A percentile compares a stretch with the other conserved stretches of the same genome.
Conservation (phyloP, 192 early-diverging fungal genomes). For the Gigaspora rosea region DNA sequence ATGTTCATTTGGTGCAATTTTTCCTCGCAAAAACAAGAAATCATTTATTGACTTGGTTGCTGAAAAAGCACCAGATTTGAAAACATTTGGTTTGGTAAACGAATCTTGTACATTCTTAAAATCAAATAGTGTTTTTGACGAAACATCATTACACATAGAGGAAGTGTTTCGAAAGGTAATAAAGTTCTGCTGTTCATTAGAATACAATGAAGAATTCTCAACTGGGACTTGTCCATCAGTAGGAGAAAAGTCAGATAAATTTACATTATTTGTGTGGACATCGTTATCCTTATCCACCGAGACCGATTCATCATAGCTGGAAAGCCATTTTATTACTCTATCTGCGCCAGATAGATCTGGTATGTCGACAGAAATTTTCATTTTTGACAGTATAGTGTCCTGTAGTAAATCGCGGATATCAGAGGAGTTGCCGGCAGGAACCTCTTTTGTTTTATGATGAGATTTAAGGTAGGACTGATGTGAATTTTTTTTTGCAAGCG, state of each 20-base stretch:
- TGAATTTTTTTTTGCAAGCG: neutral
- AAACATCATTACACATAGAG: too few relatives aligned
- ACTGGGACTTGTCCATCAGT: too few relatives aligned
- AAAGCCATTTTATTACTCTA: too few relatives aligned
- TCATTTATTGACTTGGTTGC: conserved; percentile 25
- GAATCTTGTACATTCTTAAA: neutral
- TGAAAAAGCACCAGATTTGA: neutral
- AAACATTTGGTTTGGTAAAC: neutral
- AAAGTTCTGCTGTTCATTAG: too few relatives aligned
- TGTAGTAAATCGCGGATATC: neutral
- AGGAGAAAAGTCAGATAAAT: too few relatives aligned
- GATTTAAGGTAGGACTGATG: neutral
- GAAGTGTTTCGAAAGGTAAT: too few relatives aligned
- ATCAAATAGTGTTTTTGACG: too few relatives aligned
- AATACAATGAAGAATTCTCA: too few relatives aligned
- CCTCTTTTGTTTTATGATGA: neutral
- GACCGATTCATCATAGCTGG: too few relatives aligned
- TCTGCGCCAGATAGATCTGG: neutral
- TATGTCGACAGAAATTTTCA: neutral
- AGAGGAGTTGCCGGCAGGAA: neutral
- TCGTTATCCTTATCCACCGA: too few relatives aligned
- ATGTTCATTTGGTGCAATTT: neutral
- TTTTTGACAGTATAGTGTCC: neutral
- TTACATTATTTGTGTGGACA: too few relatives aligned
- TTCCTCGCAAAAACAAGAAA: conserved; percentile 16